Evolutionary conservation across 768 basidiomycete species (phyloP).

Genomic region (Suillus subaureus): DNA sequence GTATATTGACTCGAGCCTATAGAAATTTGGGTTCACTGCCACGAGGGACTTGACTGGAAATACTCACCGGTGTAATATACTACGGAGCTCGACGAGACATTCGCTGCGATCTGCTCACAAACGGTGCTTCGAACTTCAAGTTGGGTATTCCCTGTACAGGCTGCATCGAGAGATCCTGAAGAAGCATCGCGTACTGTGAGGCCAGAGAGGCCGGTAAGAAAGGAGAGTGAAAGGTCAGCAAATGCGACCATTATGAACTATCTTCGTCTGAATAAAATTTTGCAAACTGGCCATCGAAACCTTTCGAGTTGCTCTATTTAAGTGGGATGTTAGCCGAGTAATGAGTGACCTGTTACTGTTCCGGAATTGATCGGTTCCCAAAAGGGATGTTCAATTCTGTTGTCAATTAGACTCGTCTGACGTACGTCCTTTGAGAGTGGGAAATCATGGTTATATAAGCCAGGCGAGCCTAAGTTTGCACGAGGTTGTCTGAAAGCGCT

Average conservation of each 20-base stretch:
- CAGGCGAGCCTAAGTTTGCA: too few species aligned
- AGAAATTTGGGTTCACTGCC: background rate
- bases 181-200: background rate
- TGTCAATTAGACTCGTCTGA: too few species aligned
- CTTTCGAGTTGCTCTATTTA: too few species aligned
- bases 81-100: constrained; percentile 44
- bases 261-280: background rate
- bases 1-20: constrained; percentile 30
- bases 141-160: background rate
- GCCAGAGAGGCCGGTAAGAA: background rate
- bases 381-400: too few species aligned
- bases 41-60: background rate
- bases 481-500: too few species aligned
- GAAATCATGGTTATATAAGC: too few species aligned
- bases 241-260: background rate
- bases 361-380: too few species aligned
- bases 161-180: background rate
- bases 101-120: constrained; percentile 39
- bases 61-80: constrained; percentile 48
- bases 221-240: background rate
- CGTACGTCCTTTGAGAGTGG: too few species aligned
- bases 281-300: too few species aligned
- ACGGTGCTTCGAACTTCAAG: background rate
- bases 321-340: too few species aligned
- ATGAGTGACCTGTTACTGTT: too few species aligned